These are phyloP conservation scores for Podila verticillata DNA, from an alignment of 192 early-diverging fungal species.

Conservation along the genomic window DNA sequence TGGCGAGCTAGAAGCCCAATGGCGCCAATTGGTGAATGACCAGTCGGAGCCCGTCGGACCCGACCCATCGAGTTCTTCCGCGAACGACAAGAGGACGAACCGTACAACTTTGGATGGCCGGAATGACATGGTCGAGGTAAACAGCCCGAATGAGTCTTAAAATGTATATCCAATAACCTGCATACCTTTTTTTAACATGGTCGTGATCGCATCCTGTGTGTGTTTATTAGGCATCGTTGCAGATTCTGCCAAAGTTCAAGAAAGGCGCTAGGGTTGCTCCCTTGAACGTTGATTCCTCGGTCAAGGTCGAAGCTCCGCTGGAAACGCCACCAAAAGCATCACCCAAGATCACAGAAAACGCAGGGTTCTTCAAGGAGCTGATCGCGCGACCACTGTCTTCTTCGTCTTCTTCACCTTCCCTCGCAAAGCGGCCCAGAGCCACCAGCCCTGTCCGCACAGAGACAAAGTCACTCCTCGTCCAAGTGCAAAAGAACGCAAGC, in stretches of 20 bases:
- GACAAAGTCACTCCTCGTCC: background rate
- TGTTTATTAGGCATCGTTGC: background rate
- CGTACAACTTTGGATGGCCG: too few species aligned
- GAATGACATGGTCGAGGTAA: too few species aligned
- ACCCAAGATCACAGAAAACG: background rate
- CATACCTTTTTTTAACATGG: background rate
- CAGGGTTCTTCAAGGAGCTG: background rate
- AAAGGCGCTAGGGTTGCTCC: background rate
- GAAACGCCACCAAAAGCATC: constrained; percentile 2
- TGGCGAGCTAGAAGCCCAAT: background rate
- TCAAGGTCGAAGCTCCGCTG: background rate
- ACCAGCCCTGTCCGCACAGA: background rate
- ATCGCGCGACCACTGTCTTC: background rate
- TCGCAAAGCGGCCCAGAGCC: background rate
- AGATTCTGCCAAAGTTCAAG: constrained; percentile 2
- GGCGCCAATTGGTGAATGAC: background rate
- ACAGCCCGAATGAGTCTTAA: too few species aligned
- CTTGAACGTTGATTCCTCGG: background rate
- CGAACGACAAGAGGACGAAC: background rate
- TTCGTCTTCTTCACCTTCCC: background rate
- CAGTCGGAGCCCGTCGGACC: background rate
- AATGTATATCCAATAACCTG: too few species aligned
- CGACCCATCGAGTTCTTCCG: background rate
- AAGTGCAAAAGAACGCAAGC: background rate
- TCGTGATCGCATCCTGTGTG: background rate